Evolutionary conservation across 148 eudicot species (phyloP).

Genomic region (Polygonum aviculare): DNA sequence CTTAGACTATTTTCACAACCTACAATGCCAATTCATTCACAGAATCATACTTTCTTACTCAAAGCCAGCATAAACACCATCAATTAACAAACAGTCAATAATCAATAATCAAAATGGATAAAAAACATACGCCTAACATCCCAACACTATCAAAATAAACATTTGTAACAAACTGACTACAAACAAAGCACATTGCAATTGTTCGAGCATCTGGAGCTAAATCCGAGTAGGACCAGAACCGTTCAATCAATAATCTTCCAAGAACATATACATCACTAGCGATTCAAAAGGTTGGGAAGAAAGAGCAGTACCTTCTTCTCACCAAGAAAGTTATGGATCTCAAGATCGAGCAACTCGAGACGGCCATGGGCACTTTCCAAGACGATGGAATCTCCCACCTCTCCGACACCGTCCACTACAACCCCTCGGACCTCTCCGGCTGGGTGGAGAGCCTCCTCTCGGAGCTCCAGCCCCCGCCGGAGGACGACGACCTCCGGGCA

Average conservation of each 20-base stretch:
- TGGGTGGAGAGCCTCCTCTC: conserved; percentile 70
- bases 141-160: background rate
- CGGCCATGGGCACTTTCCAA: conserved; percentile 45
- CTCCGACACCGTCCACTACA: conserved; percentile 60
- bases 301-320: conserved; percentile 29
- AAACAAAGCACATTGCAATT: background rate
- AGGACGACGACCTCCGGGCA: background rate
- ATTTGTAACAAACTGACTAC: too few species aligned
- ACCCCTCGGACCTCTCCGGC: conserved; percentile 72
- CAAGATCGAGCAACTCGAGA: conserved; percentile 64
- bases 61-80: background rate
- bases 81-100: background rate
- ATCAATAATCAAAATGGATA: background rate
- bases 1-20: too few species aligned
- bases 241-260: background rate
- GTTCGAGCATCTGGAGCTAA: background rate
- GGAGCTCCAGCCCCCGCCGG: conserved; percentile 22
- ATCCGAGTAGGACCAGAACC: background rate
- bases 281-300: background rate
- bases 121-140: background rate
- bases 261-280: too few species aligned
- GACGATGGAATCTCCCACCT: conserved; percentile 42
- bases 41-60: too few species aligned
- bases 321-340: conserved; percentile 38
- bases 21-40: too few species aligned